phyloP scores from a whole-genome alignment of 169 alveolate species.

The Cryptosporidium meleagridis region DNA sequence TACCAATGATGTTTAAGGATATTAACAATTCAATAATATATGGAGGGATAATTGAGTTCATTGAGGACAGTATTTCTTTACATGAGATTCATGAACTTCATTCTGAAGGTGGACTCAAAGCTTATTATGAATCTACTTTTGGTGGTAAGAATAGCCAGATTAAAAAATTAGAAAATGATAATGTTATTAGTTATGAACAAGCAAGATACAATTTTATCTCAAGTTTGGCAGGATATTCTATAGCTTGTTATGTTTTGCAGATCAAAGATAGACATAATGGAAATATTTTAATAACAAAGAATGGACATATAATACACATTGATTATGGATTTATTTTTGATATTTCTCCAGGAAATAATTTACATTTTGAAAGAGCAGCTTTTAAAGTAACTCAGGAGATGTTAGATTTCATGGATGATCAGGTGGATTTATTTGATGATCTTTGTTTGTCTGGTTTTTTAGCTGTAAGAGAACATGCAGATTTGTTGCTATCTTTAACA shows the following conservation, averaged over 20 bases:
- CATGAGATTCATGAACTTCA: constrained; percentile 83
- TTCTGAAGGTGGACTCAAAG: constrained; percentile 79
- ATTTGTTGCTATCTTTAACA: constrained; percentile 86
- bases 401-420: constrained; percentile 94
- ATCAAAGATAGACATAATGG: constrained; percentile 97
- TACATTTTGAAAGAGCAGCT: constrained; percentile 95
- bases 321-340: constrained; percentile 97
- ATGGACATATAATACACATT: constrained; percentile 95
- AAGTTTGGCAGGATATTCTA: constrained; percentile 94
- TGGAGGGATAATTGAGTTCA: constrained; percentile 92
- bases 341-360: constrained; percentile 95
- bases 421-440: constrained; percentile 83
- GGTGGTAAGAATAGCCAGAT: constrained; percentile 14
- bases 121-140: constrained; percentile 62
- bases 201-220: constrained; percentile 94
- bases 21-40: constrained; percentile 81
- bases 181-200: constrained; percentile 50
- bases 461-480: constrained; percentile 90
- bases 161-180: constrained; percentile 74
- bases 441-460: constrained; percentile 88
- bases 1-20: constrained; percentile 80
- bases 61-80: constrained; percentile 87
- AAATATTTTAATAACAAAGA: constrained; percentile 91
- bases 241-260: constrained; percentile 90
- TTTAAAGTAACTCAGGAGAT: constrained; percentile 96